phyloP scores from a whole-genome alignment of 768 basidiomycete species.

The Postia placenta region DNA sequence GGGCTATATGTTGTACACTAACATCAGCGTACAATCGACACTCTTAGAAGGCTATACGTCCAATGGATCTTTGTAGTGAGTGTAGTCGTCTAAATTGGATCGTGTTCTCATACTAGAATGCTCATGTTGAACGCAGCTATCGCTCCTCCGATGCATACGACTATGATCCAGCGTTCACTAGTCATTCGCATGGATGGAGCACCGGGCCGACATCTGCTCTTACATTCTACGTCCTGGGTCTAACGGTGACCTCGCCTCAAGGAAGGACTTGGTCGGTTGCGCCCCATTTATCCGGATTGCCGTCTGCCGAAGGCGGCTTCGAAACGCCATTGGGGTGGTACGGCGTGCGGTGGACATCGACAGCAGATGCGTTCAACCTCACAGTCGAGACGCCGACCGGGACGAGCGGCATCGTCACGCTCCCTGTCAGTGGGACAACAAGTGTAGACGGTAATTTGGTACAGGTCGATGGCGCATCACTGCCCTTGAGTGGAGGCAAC shows the following conservation, averaged over 20 bases:
- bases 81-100: not conserved
- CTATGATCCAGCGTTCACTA: constrained; percentile 51
- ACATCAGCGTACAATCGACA: constrained; percentile 49
- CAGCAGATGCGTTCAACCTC: constrained; percentile 7
- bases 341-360: constrained; percentile 37
- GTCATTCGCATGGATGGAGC: constrained; percentile 56
- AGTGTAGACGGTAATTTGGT: constrained; percentile 4
- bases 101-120: not conserved
- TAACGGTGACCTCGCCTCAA: constrained; percentile 40
- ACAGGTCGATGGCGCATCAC: not conserved
- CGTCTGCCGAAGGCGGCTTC: constrained; percentile 44
- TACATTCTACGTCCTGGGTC: constrained; percentile 51
- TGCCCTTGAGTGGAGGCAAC: constrained; percentile 8
- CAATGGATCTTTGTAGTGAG: constrained; percentile 48
- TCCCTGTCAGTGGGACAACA: constrained; percentile 9
- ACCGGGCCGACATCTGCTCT: constrained; percentile 52
- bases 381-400: constrained; percentile 12
- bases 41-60: constrained; percentile 54
- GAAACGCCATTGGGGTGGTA: constrained; percentile 48
- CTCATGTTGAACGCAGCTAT: constrained; percentile 26
- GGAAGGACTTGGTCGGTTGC: constrained; percentile 43
- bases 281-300: constrained; percentile 39
- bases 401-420: constrained; percentile 9
- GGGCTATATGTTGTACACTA: constrained; percentile 56
- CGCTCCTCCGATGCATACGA: constrained; percentile 49